Evolutionary conservation across 208 protist genomes (phyloP), one percentile per base, ranked within the genome.

Genomic region (Crithidia expoeki): DNA sequence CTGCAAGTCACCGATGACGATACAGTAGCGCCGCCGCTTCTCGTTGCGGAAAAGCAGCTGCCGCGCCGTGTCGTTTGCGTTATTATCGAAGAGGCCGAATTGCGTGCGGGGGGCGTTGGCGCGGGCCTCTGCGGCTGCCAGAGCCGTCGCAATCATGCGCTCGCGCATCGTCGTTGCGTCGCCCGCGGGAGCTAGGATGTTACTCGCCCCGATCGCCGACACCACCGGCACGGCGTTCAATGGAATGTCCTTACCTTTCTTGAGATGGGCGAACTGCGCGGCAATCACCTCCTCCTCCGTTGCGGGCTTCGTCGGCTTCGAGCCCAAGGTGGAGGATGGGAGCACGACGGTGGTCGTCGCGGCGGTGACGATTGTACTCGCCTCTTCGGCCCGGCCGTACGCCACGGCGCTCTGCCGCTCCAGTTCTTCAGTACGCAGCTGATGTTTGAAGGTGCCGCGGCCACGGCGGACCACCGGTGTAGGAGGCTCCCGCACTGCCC

Each of bases 41-140:
- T 95, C 90, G 21, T 86, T 82, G 38, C 88, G 81, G 69, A 93
- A 95, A 56, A 95, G 80, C 19, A 93, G 74, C 71, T 91, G 86
- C 5, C 85, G 85, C 0, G 89, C 80, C 5, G 86, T 95, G 74
- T 90, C 90, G 30, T 76, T 81, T 21, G 75, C 72, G 60, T 68
- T 72, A 50, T 58, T 58, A n/a, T 73, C 55, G 50, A 67, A 73
- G 36, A 72, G 32, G 32, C 77, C 70, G 73, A 89, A 78, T 61
- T 86, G 49, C 36, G 65, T 63, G 30, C 67, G 72, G 12, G 62
- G 47, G 17, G 52, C 63, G 30, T 66, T 69, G 49, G 62, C 42
- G 6, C 62, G 65, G 17, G 73, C 73, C 34, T 64, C 73, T 21
- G 65, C 73, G 5, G 66, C 73, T 28, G 73, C 73, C 30, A 59